phyloP scores from a whole-genome alignment of 768 basidiomycete species.

The Lepiota subincarnata region DNA sequence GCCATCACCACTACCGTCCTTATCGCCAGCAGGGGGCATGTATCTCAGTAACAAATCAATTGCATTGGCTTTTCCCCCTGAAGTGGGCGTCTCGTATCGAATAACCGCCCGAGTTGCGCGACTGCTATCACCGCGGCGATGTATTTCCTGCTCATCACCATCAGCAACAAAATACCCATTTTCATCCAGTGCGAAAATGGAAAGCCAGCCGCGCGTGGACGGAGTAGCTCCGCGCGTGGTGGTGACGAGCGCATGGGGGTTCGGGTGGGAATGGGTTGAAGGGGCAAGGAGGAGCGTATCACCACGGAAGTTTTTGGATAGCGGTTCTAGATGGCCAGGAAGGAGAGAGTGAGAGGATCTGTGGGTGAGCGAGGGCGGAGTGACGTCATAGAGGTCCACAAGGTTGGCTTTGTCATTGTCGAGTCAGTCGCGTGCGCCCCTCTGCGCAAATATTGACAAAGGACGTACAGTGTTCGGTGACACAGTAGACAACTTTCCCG shows the following conservation, averaged over 20 bases:
- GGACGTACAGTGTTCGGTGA: slow-evolving; percentile 48
- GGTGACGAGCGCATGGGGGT: slow-evolving; percentile 38
- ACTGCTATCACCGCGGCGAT: too few relatives aligned
- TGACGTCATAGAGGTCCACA: slow-evolving; percentile 40
- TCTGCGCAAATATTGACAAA: not conserved
- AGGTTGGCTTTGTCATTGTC: slow-evolving; percentile 42
- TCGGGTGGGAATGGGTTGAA: slow-evolving; percentile 28
- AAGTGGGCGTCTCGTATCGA: slow-evolving; percentile 41
- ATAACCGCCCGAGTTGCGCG: slow-evolving; percentile 22
- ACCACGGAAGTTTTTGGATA: slow-evolving; percentile 30
- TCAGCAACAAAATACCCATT: slow-evolving; percentile 29
- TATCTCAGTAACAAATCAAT: slow-evolving; percentile 37
- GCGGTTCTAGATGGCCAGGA: slow-evolving; percentile 18
- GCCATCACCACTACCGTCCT: too few relatives aligned
- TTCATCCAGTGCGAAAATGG: slow-evolving; percentile 36
- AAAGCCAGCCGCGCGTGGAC: slow-evolving; percentile 37
- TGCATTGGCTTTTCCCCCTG: slow-evolving; percentile 50
- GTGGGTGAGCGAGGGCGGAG: slow-evolving; percentile 24
- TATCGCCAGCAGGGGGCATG: too few relatives aligned
- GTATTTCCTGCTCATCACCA: not conserved
- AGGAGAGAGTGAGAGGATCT: slow-evolving; percentile 30
- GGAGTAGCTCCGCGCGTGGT: slow-evolving; percentile 43
- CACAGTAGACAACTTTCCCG: slow-evolving; percentile 45
- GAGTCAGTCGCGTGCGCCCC: too few relatives aligned
- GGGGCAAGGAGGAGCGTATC: slow-evolving; percentile 44